Conservation (phyloP, 257 asterid genomes). For the Solanum sitiens region DNA sequence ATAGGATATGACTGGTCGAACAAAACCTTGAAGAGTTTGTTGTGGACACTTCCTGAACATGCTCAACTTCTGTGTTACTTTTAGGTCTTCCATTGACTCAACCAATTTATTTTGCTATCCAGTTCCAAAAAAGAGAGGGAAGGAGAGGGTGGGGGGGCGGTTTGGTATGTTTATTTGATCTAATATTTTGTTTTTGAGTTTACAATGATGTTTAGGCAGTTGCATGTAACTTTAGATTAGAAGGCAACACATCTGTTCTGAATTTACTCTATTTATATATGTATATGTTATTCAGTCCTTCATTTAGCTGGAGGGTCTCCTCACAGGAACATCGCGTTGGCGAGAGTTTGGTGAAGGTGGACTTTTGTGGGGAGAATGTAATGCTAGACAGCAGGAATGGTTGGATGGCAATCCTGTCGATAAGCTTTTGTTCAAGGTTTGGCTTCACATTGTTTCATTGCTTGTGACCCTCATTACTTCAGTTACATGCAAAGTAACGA, state of each 20-base stretch:
- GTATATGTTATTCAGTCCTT: not conserved
- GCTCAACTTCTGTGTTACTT: not conserved
- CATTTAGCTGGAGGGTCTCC: conserved; percentile 1
- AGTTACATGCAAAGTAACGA: conserved; percentile 1
- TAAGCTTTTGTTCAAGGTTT: conserved; percentile 71
- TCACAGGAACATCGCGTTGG: conserved; percentile 91
- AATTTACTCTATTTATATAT: not conserved
- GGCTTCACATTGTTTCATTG: not conserved
- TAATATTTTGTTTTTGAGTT: not conserved
- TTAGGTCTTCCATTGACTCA: not conserved
- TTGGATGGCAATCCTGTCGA: conserved; percentile 58
- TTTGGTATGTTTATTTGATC: not conserved
- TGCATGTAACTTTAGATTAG: not conserved
- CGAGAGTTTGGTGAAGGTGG: conserved; percentile 99
- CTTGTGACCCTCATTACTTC: not conserved
- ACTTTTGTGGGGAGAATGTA: conserved; percentile 94
- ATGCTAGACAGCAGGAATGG: conserved; percentile 77
- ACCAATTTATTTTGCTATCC: not conserved
- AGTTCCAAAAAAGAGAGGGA: not conserved
- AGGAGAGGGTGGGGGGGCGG: not conserved
- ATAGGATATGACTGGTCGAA: not conserved
- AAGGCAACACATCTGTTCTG: not conserved
- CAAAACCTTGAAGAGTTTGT: not conserved
- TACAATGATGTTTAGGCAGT: not conserved
- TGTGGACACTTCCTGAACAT: not conserved